Evolutionary conservation across 768 basidiomycete species (phyloP).

Genomic region (Rhodotorula taiwanensis): DNA sequence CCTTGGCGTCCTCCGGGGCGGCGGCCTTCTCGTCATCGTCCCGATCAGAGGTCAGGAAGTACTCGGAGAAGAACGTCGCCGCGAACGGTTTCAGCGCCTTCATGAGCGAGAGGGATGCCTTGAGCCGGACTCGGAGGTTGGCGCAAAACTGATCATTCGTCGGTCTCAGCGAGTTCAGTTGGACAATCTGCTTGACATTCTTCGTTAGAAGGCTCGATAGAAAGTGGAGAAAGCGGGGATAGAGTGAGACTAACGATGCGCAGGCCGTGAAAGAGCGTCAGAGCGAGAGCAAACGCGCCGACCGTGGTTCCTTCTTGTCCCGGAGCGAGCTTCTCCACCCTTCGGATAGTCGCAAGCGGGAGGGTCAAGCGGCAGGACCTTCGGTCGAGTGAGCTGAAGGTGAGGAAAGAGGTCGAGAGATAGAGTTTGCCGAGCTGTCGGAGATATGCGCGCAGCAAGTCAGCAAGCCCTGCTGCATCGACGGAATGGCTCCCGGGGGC

Average conservation of each 20-base stretch:
- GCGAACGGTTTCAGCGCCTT: constrained; percentile 83
- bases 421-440: constrained; percentile 82
- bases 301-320: constrained; percentile 51
- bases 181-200: constrained; percentile 55
- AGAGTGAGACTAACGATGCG: constrained; percentile 59
- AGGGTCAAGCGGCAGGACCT: constrained; percentile 87
- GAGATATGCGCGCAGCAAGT: not conserved
- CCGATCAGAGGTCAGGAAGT: constrained; percentile 38
- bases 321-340: constrained; percentile 89
- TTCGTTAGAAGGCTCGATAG: not conserved
- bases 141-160: constrained; percentile 79
- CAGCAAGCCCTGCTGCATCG: no score
- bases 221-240: not conserved
- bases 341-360: constrained; percentile 81
- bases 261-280: constrained; percentile 88
- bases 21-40: constrained; percentile 2
- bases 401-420: constrained; percentile 79
- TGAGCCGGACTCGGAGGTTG: constrained; percentile 78
- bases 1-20: not conserved
- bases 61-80: constrained; percentile 89
- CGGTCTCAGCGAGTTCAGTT: constrained; percentile 84
- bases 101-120: constrained; percentile 84
- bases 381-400: constrained; percentile 82
- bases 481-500: no score
- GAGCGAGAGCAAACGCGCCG: constrained; percentile 90